These are phyloP conservation scores for Polyplosphaeria fusca DNA, from an alignment of 495 filamentous ascomycete genomes.

Conservation along the genomic window DNA sequence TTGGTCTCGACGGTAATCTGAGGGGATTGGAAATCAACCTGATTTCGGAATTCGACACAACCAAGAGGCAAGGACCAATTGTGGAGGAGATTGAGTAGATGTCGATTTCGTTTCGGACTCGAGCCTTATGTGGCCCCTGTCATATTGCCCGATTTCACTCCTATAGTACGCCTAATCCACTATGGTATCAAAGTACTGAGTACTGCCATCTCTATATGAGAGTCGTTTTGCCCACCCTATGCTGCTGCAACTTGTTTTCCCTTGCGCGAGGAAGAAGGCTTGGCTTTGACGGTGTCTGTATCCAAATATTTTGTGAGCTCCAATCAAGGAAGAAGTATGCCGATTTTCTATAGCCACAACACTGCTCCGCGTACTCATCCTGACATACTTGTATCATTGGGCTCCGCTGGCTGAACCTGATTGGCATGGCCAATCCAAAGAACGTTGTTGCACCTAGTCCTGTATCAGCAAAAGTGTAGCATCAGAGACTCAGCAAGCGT, in stretches of 20 bases:
- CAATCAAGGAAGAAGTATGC: no score
- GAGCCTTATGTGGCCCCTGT: no score
- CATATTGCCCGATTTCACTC: no score
- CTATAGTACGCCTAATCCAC: no score
- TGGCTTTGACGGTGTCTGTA: no score
- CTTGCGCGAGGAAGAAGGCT: no score
- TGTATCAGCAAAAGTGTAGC: slow-evolving; percentile 6
- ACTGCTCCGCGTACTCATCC: slow-evolving; percentile 54
- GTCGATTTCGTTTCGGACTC: no score
- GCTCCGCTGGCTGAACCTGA: slow-evolving; percentile 47
- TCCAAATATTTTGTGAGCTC: no score
- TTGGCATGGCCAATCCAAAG: slow-evolving; percentile 75
- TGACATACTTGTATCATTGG: slow-evolving; percentile 59
- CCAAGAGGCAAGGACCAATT: slow-evolving; percentile 26
- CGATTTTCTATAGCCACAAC: no score
- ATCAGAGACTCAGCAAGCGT: slow-evolving; percentile 24
- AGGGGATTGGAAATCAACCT: slow-evolving; percentile 32
- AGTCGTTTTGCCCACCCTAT: no score
- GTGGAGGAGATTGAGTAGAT: slow-evolving; percentile 57
- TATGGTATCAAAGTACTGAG: slow-evolving; percentile 6
- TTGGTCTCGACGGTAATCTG: slow-evolving; percentile 39
- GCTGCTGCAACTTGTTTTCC: no score
- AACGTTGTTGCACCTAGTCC: slow-evolving; percentile 83
- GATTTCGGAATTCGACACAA: not conserved
- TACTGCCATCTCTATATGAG: no score